phyloP scores from a whole-genome alignment of 148 eudicot genomes.

The Arbutus unedo region DNA sequence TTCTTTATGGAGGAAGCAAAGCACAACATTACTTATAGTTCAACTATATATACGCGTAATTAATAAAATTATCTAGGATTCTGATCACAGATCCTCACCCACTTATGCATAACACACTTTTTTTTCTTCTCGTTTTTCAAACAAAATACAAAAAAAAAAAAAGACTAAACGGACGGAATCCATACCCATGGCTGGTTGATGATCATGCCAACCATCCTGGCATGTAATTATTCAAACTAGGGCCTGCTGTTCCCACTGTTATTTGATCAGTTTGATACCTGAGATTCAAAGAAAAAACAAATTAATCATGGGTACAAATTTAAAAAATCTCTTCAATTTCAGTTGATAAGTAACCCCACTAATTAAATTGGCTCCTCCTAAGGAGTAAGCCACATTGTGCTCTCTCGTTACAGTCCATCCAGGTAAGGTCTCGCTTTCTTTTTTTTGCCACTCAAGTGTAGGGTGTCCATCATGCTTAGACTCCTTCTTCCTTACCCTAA shows the following conservation, averaged over 20 bases:
- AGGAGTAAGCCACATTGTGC: too few relatives aligned
- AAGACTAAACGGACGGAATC: neutral
- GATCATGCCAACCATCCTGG: constrained; percentile 56
- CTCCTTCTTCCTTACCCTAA: too few relatives aligned
- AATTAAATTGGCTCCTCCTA: too few relatives aligned
- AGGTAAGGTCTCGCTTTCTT: too few relatives aligned
- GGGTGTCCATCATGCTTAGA: too few relatives aligned
- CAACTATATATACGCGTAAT: neutral
- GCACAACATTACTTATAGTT: neutral
- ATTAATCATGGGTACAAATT: neutral
- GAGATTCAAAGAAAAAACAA: constrained; percentile 9
- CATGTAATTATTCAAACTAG: constrained; percentile 61
- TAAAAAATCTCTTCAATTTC: neutral
- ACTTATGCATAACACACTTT: neutral
- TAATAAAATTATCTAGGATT: neutral
- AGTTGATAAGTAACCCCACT: neutral
- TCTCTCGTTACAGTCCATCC: too few relatives aligned
- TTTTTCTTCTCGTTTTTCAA: neutral
- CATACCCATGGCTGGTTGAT: neutral
- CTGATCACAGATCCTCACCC: neutral
- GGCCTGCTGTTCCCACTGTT: constrained; percentile 41
- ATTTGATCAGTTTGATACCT: constrained; percentile 60
- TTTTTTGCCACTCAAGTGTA: too few relatives aligned
- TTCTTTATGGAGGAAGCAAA: neutral
- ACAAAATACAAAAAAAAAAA: neutral